Evolutionary conservation across 2,329 filamentous ascomycete genomes (phyloP).

Genomic region (Aspergillaceae sp.): DNA sequence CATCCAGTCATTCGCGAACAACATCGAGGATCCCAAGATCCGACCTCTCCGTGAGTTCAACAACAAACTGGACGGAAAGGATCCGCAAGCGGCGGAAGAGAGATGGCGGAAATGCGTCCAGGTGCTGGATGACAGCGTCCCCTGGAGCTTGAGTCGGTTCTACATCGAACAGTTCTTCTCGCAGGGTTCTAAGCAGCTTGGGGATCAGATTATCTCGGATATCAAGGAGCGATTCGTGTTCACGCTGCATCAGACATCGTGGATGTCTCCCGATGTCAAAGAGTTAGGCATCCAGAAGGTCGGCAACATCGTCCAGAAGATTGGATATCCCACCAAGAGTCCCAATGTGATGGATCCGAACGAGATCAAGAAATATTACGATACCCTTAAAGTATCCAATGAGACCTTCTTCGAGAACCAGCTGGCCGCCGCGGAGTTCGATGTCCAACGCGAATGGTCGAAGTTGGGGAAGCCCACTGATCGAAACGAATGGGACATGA

Average conservation of each 20-base stretch:
- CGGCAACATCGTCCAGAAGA: conserved; percentile 58
- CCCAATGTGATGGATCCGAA: conserved; percentile 54
- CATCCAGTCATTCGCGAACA: conserved; percentile 45
- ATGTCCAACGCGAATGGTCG: conserved; percentile 46
- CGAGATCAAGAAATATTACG: conserved; percentile 51
- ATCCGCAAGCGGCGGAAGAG: conserved; percentile 54
- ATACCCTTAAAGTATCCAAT: conserved; percentile 42
- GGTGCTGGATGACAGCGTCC: conserved; percentile 50
- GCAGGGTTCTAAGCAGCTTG: conserved; percentile 56
- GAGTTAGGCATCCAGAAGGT: conserved; percentile 56
- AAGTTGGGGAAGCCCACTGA: conserved; percentile 53
- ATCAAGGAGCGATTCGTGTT: conserved; percentile 60
- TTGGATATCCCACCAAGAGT: conserved; percentile 56
- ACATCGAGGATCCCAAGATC: conserved; percentile 52
- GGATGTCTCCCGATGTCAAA: conserved; percentile 57
- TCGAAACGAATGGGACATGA: conserved; percentile 54
- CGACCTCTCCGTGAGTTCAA: conserved; percentile 52
- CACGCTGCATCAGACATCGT: conserved; percentile 50
- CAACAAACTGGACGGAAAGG: conserved; percentile 54
- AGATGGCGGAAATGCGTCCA: conserved; percentile 58
- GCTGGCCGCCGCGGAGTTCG: conserved; percentile 44
- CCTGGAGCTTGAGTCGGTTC: conserved; percentile 63
- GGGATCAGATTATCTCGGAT: conserved; percentile 61
- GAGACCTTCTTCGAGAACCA: conserved; percentile 52
- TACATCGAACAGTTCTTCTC: conserved; percentile 62